Conservation (phyloP, 1,139 yeast species). For the Blastobotrys proliferans region DNA sequence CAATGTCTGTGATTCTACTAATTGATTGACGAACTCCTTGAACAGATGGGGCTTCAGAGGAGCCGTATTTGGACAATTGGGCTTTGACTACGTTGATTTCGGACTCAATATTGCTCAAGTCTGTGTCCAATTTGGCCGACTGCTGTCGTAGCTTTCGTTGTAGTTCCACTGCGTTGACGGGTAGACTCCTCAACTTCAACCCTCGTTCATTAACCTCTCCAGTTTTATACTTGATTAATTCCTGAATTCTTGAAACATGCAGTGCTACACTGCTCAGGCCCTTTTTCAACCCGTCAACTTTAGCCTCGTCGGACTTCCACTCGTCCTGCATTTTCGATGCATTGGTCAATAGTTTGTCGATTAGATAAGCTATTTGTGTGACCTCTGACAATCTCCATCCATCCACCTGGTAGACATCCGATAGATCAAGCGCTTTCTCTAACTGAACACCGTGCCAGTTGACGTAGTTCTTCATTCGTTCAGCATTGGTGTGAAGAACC, state of each 20-base stretch:
- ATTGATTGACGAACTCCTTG: slow-evolving; percentile 18
- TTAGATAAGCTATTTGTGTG: slow-evolving; percentile 16
- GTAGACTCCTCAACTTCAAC: slow-evolving; percentile 22
- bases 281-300: slow-evolving; percentile 18
- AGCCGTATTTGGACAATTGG: slow-evolving; percentile 18
- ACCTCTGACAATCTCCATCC: slow-evolving; percentile 25
- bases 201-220: slow-evolving; percentile 22
- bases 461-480: slow-evolving; percentile 6
- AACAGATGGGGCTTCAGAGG: slow-evolving; percentile 17
- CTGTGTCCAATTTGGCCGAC: slow-evolving; percentile 18
- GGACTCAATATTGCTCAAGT: slow-evolving; percentile 22
- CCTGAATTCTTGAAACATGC: slow-evolving; percentile 24
- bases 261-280: slow-evolving; percentile 18
- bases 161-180: slow-evolving; percentile 27
- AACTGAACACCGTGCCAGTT: slow-evolving; percentile 12
- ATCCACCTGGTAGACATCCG: slow-evolving; percentile 20
- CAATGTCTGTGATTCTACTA: slow-evolving; percentile 15
- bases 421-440: slow-evolving; percentile 13
- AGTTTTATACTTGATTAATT: slow-evolving; percentile 19
- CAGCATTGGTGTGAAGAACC: slow-evolving; percentile 15
- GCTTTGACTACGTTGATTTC: slow-evolving; percentile 22
- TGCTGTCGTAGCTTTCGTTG: slow-evolving; percentile 22
- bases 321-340: slow-evolving; percentile 11
- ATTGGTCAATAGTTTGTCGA: slow-evolving; percentile 18
- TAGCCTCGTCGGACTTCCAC: slow-evolving; percentile 11